A percentile compares a stretch with the other conserved stretches of the same genome.
Evolutionary conservation across 495 filamentous ascomycete species (phyloP).

Genomic region (Pseudotulostoma volvatum): DNA sequence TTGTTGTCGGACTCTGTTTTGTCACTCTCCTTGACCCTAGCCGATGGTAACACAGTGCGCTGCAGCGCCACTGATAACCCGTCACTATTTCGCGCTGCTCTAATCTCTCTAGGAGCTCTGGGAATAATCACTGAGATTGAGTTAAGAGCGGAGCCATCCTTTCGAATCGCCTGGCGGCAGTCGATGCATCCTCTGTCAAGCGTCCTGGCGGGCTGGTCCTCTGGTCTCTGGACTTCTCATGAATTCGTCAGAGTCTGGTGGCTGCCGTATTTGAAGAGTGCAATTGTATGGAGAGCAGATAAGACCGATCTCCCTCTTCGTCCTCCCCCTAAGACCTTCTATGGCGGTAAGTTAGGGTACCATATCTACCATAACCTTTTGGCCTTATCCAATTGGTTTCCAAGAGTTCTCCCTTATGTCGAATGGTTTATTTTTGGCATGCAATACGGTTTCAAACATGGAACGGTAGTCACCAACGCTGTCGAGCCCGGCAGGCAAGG

Average conservation of each 20-base stretch:
- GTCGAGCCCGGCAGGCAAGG: constrained; percentile 68
- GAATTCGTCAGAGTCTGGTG: constrained; percentile 95
- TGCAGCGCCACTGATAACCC: constrained; percentile 57
- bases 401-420: constrained; percentile 63
- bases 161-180: constrained; percentile 76
- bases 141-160: constrained; percentile 57
- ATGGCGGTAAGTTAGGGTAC: constrained; percentile 65
- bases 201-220: constrained; percentile 58
- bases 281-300: constrained; percentile 75
- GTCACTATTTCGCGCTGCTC: constrained; percentile 73
- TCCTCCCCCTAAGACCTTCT: constrained; percentile 45
- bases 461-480: constrained; percentile 47
- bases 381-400: constrained; percentile 59
- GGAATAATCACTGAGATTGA: constrained; percentile 84
- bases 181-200: constrained; percentile 47
- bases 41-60: constrained; percentile 57
- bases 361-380: constrained; percentile 81
- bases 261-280: constrained; percentile 77
- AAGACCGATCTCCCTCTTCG: constrained; percentile 43
- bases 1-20: constrained; percentile 61
- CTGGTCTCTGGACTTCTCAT: constrained; percentile 59
- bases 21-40: constrained; percentile 60
- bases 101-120: constrained; percentile 75
- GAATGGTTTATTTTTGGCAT: constrained; percentile 93
- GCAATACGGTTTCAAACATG: constrained; percentile 70